Percentiles rank a stretch among this genome's conserved stretches.
Evolutionary conservation across 2,329 filamentous ascomycete species (phyloP).

Genomic region (Aspergillus flavus): DNA sequence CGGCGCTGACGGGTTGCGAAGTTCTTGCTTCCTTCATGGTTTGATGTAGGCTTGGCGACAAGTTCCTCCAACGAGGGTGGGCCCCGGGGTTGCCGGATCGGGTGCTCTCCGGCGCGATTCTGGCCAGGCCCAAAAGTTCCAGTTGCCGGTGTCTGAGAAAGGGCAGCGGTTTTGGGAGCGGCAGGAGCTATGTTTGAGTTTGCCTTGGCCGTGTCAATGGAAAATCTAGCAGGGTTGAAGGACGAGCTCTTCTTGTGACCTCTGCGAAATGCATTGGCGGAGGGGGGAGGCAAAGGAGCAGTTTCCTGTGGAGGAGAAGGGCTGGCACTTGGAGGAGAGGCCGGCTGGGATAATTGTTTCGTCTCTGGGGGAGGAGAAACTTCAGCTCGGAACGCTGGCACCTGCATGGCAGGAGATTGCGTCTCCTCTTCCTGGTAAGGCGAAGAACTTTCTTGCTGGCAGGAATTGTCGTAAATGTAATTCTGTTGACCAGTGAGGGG

Average conservation of each 20-base stretch:
- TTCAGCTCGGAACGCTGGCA: conserved; percentile 71
- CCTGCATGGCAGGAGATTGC: conserved; percentile 56
- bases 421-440: conserved; percentile 38
- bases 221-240: conserved; percentile 55
- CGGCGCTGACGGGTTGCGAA: conserved; percentile 91
- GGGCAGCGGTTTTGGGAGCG: conserved; percentile 75
- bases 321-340: conserved; percentile 63
- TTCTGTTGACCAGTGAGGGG: conserved; percentile 81
- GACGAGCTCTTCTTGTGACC: conserved; percentile 91
- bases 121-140: conserved; percentile 92
- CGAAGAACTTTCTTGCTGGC: conserved; percentile 48
- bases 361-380: conserved; percentile 76
- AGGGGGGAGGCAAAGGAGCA: conserved; percentile 79
- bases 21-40: conserved; percentile 95
- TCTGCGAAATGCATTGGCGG: conserved; percentile 88
- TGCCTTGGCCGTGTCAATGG: conserved; percentile 51
- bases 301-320: conserved; percentile 71
- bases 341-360: conserved; percentile 65
- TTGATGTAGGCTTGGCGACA: conserved; percentile 83
- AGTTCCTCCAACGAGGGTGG: conserved; percentile 92
- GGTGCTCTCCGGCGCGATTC: conserved; percentile 90
- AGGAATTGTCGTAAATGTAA: conserved; percentile 73
- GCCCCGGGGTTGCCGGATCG: conserved; percentile 86
- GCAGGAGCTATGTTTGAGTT: conserved; percentile 56
- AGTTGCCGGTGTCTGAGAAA: conserved; percentile 78